These are phyloP conservation scores for Olyra latifolia DNA, from an alignment of 176 grass and related monocot genomes.

Conservation along the genomic window DNA sequence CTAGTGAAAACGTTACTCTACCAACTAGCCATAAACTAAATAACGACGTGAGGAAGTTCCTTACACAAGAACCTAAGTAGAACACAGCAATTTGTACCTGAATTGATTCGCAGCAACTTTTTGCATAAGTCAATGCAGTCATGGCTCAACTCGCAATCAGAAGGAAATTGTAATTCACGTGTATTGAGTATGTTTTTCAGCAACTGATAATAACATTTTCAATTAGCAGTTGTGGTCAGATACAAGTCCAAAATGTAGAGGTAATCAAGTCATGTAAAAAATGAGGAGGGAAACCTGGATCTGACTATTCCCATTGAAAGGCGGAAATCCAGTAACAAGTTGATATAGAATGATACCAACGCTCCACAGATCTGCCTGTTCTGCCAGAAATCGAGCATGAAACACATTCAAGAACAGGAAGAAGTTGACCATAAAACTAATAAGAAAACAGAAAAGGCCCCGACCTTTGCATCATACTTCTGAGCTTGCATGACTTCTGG, in stretches of 20 bases:
- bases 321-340: constrained; percentile 87
- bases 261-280: constrained; percentile 18
- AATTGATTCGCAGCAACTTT: constrained; percentile 81
- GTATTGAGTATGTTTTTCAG: constrained; percentile 73
- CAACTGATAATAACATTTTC: constrained; percentile 49
- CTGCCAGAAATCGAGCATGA: constrained; percentile 29
- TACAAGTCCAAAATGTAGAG: constrained; percentile 8
- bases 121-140: constrained; percentile 86
- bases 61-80: constrained; percentile 3
- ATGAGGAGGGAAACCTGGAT: constrained; percentile 64
- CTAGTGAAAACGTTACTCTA: constrained; percentile 7
- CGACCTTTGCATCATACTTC: constrained; percentile 99
- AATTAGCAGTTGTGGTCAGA: constrained; percentile 27
- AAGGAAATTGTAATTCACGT: constrained; percentile 64
- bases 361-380: constrained; percentile 99
- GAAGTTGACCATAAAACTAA: constrained; percentile 10
- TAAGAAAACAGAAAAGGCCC: not conserved
- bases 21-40: constrained; percentile 9
- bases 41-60: not conserved
- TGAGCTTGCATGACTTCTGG: constrained; percentile 96
- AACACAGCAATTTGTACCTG: constrained; percentile 51
- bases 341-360: constrained; percentile 96
- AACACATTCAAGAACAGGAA: constrained; percentile 31
- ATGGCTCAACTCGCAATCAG: constrained; percentile 62
- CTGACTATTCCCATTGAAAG: constrained; percentile 88